Conservation (phyloP, 2,329 filamentous ascomycete genomes). For the Lasiodiplodia theobromae region DNA sequence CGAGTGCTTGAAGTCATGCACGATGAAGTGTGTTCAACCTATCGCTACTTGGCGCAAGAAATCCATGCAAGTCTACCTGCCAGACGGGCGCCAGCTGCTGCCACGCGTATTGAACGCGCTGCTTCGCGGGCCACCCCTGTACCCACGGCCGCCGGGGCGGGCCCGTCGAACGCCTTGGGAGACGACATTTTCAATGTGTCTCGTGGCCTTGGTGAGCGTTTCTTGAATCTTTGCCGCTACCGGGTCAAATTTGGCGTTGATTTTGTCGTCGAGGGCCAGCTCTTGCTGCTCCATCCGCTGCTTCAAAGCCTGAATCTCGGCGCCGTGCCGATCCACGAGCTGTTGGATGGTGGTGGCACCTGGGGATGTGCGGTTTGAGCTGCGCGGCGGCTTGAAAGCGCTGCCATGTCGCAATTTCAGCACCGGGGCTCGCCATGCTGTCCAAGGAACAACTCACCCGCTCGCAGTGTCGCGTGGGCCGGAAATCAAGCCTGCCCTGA, state of each 20-base stretch:
- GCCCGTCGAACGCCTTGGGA: neutral
- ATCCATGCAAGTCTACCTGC: neutral
- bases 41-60: neutral
- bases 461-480: neutral
- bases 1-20: neutral
- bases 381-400: too few species aligned
- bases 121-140: neutral
- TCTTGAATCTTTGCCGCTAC: neutral
- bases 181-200: neutral
- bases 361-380: neutral
- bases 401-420: neutral
- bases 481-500: neutral
- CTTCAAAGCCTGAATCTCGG: neutral
- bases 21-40: neutral
- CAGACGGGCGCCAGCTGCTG: neutral
- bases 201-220: neutral
- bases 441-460: neutral
- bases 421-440: neutral
- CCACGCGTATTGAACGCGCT: neutral
- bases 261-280: neutral
- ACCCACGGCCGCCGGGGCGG: neutral
- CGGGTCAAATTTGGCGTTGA: neutral
- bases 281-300: neutral
- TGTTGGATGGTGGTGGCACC: neutral
- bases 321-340: neutral